Percentiles rank a stretch among this genome's conserved stretches.
phyloP scores from a whole-genome alignment of 2,329 filamentous ascomycete species.

The Fusarium sp. region DNA sequence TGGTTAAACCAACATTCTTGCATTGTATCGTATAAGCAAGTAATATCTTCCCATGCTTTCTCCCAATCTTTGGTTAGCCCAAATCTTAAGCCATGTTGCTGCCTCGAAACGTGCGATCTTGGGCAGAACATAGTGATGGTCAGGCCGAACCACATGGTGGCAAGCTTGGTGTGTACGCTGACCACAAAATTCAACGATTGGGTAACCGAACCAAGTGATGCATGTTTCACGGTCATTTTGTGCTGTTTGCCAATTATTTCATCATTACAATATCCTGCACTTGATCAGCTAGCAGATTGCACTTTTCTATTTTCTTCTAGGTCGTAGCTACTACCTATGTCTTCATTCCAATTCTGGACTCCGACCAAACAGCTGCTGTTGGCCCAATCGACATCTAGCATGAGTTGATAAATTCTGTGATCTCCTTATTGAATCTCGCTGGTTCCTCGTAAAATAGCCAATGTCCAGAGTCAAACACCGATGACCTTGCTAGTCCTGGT shows the following conservation, averaged over 20 bases:
- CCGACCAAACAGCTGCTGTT: not conserved
- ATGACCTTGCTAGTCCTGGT: slow-evolving; percentile 35
- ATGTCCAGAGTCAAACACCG: slow-evolving; percentile 41
- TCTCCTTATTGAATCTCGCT: slow-evolving; percentile 40
- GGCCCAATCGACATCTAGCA: slow-evolving; percentile 10
- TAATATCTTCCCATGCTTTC: not conserved
- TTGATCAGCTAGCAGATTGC: not conserved
- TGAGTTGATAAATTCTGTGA: slow-evolving; percentile 33
- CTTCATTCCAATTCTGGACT: not conserved
- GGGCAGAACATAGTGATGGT: not conserved
- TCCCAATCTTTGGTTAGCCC: too few species aligned
- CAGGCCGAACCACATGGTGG: not conserved
- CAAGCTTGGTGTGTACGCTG: not conserved
- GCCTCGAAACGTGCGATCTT: not conserved
- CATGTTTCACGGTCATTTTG: not conserved
- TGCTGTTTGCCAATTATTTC: not conserved
- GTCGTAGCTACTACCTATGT: not conserved
- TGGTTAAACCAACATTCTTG: not conserved
- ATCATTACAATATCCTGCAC: not conserved
- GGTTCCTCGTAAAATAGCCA: slow-evolving; percentile 45
- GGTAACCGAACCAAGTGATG: not conserved
- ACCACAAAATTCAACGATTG: not conserved
- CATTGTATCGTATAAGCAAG: not conserved
- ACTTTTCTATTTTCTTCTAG: not conserved
- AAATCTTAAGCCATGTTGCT: not conserved